Percentiles rank a stretch among this genome's conserved stretches.
Conservation (phyloP, 2,329 filamentous ascomycete genomes). For the Xylariaceae sp. region DNA sequence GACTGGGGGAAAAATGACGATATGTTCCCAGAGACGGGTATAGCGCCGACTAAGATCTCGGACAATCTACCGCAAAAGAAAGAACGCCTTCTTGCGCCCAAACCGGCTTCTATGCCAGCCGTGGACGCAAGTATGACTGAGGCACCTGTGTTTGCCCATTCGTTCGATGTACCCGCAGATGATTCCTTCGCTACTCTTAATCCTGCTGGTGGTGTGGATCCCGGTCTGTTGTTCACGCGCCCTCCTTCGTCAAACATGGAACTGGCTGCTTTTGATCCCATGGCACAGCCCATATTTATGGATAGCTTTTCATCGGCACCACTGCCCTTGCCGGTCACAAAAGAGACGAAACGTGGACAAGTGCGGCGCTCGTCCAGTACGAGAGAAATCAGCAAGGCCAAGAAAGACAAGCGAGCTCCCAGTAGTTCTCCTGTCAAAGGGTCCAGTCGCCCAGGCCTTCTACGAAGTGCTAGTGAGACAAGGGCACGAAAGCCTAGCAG, state of each 20-base stretch:
- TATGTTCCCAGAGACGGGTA: conserved; percentile 47
- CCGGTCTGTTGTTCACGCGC: conserved; percentile 53
- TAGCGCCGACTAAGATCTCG: conserved; percentile 35
- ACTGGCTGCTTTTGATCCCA: conserved; percentile 33
- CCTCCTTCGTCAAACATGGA: conserved; percentile 46
- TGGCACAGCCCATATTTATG: conserved; percentile 27
- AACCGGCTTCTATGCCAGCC: conserved; percentile 37
- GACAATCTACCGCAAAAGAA: conserved; percentile 38
- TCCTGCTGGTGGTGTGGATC: conserved; percentile 46
- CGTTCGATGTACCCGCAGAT: conserved; percentile 42
- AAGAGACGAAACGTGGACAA: conserved; percentile 32
- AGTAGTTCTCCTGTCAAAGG: conserved; percentile 50
- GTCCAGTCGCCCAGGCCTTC: conserved; percentile 43
- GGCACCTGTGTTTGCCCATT: conserved; percentile 36
- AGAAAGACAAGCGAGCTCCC: conserved; percentile 38
- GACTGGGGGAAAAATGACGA: conserved; percentile 54
- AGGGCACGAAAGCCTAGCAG: conserved; percentile 43
- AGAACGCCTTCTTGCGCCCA: conserved; percentile 47
- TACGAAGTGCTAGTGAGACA: conserved; percentile 51
- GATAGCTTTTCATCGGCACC: conserved; percentile 28
- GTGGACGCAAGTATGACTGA: conserved; percentile 37
- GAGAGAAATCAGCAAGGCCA: conserved; percentile 40
- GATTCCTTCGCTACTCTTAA: conserved; percentile 48
- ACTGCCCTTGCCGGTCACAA: conserved; percentile 25
- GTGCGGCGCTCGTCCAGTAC: conserved; percentile 43